These are phyloP conservation scores for Hygrophila difformis DNA, from an alignment of 257 asterid species.

Conservation along the genomic window DNA sequence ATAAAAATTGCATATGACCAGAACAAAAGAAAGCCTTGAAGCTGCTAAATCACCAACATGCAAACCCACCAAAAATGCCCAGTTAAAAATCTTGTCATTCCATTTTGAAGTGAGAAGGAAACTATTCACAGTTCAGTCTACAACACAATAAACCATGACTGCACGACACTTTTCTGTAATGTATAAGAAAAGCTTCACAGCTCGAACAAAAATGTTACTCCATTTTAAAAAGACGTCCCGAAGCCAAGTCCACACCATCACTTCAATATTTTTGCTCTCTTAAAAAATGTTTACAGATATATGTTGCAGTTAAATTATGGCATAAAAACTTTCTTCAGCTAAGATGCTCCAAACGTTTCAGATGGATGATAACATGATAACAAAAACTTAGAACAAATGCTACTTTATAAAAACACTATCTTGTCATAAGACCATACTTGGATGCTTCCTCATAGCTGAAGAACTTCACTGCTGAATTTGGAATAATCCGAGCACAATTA, in stretches of 20 bases:
- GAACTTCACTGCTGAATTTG: constrained; percentile 98
- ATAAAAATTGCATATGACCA: neutral
- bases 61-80: neutral
- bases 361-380: neutral
- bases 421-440: constrained; percentile 41
- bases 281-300: too few relatives aligned
- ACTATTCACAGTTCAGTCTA: neutral
- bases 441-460: constrained; percentile 99
- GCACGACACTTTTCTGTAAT: neutral
- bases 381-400: neutral
- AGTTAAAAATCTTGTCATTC: neutral
- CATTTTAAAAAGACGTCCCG: neutral
- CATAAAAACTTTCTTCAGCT: neutral
- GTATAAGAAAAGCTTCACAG: neutral
- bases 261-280: too few relatives aligned
- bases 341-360: neutral
- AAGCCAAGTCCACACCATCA: neutral
- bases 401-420: constrained; percentile 4
- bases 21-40: neutral
- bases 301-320: too few relatives aligned
- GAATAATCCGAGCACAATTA: constrained; percentile 90
- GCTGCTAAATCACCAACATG: neutral
- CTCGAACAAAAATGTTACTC: neutral
- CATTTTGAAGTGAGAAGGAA: neutral
- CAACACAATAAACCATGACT: neutral